Evolutionary conservation across 306 rosid genomes (phyloP).

Genomic region (Crataegus laevigata): DNA sequence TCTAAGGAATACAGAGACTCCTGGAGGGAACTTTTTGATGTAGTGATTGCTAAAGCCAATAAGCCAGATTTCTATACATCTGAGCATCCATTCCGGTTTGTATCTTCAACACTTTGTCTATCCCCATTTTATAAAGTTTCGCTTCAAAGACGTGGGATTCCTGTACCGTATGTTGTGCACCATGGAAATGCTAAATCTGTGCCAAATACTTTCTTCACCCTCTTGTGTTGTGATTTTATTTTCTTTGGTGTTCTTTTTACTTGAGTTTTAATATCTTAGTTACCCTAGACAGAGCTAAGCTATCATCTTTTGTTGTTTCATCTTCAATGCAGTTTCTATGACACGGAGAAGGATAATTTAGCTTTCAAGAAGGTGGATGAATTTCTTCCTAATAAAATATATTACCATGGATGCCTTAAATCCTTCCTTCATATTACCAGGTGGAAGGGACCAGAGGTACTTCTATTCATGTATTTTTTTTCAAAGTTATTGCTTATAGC

Average conservation of each 20-base stretch:
- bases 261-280: conserved; percentile 8
- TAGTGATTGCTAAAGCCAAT: conserved; percentile 89
- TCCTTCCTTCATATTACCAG: conserved; percentile 82
- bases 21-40: conserved; percentile 92
- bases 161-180: neutral
- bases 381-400: conserved; percentile 69
- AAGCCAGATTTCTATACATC: conserved; percentile 89
- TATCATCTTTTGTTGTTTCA: conserved; percentile 5
- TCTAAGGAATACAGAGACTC: conserved; percentile 57
- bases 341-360: conserved; percentile 65
- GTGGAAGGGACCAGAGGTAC: conserved; percentile 99
- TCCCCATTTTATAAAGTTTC: neutral
- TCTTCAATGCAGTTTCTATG: conserved; percentile 62
- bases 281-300: conserved; percentile 11
- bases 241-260: neutral
- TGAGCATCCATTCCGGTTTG: conserved; percentile 95
- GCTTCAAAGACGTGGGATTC: neutral
- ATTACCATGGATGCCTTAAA: conserved; percentile 91
- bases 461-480: conserved; percentile 6
- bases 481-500: conserved; percentile 4
- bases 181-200: neutral
- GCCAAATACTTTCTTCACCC: neutral
- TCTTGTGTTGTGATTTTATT: neutral
- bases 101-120: conserved; percentile 14
- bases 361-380: conserved; percentile 80